These are phyloP conservation scores for Endotrypanum monterogeii DNA, from an alignment of 208 protist species.

Conservation along the genomic window DNA sequence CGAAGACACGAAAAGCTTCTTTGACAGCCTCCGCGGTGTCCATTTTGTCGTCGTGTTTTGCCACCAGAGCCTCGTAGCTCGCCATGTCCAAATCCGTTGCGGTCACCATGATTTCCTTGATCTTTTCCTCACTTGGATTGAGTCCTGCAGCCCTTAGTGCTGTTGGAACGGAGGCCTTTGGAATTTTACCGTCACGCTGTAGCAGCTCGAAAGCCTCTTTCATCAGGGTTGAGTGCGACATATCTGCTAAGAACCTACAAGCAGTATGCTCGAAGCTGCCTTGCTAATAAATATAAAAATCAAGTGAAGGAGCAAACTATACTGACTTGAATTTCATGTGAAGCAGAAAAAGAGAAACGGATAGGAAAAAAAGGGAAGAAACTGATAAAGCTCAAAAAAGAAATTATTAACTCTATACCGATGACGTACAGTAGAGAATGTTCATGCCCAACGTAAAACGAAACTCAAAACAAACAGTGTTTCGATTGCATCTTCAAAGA, in stretches of 20 bases:
- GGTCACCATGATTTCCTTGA: constrained; percentile 86
- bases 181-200: constrained; percentile 90
- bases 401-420: background rate
- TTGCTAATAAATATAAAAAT: background rate
- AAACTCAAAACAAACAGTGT: background rate
- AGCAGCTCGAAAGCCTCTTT: constrained; percentile 91
- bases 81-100: constrained; percentile 82
- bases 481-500: background rate
- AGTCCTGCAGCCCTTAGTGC: constrained; percentile 86
- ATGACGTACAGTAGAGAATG: background rate
- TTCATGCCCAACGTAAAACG: background rate
- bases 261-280: background rate
- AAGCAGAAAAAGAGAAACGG: background rate
- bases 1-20: constrained; percentile 97
- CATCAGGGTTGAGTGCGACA: constrained; percentile 76
- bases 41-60: constrained; percentile 85
- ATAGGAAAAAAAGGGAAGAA: background rate
- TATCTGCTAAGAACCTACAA: constrained; percentile 16
- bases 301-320: background rate
- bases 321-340: background rate
- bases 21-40: constrained; percentile 95
- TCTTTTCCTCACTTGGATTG: constrained; percentile 92
- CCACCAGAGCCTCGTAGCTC: constrained; percentile 80
- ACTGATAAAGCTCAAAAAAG: background rate
- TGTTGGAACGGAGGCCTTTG: constrained; percentile 82